Conservation (phyloP, 2,329 filamentous ascomycete genomes). For the Scolecobasidium constrictum region DNA sequence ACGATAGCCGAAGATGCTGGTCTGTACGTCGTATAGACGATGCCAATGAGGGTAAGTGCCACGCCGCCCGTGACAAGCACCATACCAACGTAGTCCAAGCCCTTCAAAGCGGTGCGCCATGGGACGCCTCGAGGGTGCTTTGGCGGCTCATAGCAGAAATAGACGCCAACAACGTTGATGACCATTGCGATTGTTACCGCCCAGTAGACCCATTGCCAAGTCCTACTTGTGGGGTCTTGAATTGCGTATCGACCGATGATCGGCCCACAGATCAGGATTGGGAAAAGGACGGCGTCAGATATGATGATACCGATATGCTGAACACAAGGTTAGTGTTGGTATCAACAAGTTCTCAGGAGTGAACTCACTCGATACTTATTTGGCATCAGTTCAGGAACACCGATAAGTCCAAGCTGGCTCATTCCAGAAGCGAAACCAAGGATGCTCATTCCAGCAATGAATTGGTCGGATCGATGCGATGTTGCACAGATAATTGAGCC, state of each 20-base stretch:
- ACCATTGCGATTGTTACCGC: neutral
- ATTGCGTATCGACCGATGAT: conserved; percentile 12
- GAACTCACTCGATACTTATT: conserved; percentile 16
- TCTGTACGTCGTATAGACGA: conserved; percentile 19
- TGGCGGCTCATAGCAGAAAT: conserved; percentile 11
- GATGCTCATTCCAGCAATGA: conserved; percentile 4
- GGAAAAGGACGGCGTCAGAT: conserved; percentile 11
- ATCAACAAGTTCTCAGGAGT: neutral
- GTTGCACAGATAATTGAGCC: conserved; percentile 11
- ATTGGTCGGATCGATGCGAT: conserved; percentile 9
- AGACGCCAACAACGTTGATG: neutral
- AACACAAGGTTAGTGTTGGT: neutral
- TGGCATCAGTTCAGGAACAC: conserved; percentile 16
- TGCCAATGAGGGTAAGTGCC: conserved; percentile 21
- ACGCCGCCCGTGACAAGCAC: conserved; percentile 19
- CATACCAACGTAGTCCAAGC: conserved; percentile 23
- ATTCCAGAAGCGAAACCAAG: neutral
- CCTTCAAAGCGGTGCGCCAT: conserved; percentile 15
- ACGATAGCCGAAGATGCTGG: conserved; percentile 19
- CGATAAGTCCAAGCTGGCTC: conserved; percentile 12
- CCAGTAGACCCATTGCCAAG: neutral
- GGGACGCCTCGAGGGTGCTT: conserved; percentile 12
- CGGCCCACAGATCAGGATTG: conserved; percentile 9
- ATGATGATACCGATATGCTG: conserved; percentile 15
- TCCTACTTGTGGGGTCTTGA: neutral